A percentile compares a stretch with the other conserved stretches of the same genome.
phyloP scores from a whole-genome alignment of 192 early-diverging fungal species.

The Polychytrium aggregatum region DNA sequence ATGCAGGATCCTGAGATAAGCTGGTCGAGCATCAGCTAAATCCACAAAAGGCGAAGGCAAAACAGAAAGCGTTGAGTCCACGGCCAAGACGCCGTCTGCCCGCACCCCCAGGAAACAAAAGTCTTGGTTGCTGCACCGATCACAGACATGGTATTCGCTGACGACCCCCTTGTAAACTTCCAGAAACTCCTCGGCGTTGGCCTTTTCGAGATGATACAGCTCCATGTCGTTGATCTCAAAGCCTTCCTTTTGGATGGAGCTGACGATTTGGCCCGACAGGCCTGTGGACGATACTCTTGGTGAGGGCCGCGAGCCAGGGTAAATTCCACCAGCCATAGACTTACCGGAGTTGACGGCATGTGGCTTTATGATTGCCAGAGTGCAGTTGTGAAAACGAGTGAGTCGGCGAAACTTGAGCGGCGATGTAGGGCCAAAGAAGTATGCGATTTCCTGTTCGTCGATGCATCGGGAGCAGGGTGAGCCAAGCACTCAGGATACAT shows the following conservation, averaged over 20 bases:
- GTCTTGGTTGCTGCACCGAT: no score
- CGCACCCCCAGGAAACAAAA: no score
- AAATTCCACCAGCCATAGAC: slow-evolving; percentile 1
- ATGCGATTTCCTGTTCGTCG: no score
- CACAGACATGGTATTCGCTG: slow-evolving; percentile 38
- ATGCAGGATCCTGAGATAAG: slow-evolving; percentile 38
- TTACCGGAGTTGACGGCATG: slow-evolving; percentile 38
- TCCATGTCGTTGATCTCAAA: slow-evolving; percentile 36
- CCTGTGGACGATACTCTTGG: slow-evolving; percentile 5
- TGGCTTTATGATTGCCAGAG: slow-evolving; percentile 39
- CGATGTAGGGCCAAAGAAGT: no score
- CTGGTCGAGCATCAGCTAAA: slow-evolving; percentile 31
- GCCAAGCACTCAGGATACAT: no score
- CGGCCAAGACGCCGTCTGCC: no score
- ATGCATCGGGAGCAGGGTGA: no score
- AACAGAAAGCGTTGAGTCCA: no score
- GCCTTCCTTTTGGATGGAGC: slow-evolving; percentile 19
- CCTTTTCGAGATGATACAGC: slow-evolving; percentile 29
- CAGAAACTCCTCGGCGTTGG: slow-evolving; percentile 47
- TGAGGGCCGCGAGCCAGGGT: not conserved
- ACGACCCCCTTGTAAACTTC: slow-evolving; percentile 52
- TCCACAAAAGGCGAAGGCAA: no score
- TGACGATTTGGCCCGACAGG: slow-evolving; percentile 25
- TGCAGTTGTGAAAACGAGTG: slow-evolving; percentile 28
- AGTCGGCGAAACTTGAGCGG: slow-evolving; percentile 24